These are phyloP conservation scores for Fusarium secorum DNA, from an alignment of 2,329 filamentous ascomycete genomes.

Conservation along the genomic window DNA sequence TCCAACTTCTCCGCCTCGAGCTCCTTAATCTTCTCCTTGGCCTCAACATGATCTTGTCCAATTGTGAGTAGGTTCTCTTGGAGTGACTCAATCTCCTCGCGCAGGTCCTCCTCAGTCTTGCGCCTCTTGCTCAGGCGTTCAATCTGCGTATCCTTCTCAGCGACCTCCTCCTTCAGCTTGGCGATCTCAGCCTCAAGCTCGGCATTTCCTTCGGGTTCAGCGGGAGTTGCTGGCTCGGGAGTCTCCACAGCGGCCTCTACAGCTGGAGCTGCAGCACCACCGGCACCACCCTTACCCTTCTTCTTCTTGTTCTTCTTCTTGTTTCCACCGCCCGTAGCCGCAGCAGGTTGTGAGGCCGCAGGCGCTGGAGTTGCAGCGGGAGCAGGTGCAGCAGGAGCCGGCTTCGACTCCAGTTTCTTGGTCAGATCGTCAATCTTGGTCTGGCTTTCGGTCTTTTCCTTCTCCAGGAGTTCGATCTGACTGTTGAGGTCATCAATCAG, in stretches of 20 bases:
- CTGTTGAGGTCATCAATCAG: slow-evolving; percentile 49
- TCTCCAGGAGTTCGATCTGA: slow-evolving; percentile 49
- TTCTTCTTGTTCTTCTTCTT: slow-evolving; percentile 84
- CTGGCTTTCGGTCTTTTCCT: slow-evolving; percentile 45
- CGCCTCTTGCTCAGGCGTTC: slow-evolving; percentile 73
- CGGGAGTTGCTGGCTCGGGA: slow-evolving; percentile 46
- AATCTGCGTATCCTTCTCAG: slow-evolving; percentile 76
- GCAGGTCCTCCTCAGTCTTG: slow-evolving; percentile 78
- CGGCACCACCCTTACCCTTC: slow-evolving; percentile 78
- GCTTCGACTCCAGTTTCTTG: slow-evolving; percentile 51
- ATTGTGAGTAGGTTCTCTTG: slow-evolving; percentile 81
- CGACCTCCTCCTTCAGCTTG: slow-evolving; percentile 61
- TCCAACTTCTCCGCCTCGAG: slow-evolving; percentile 73
- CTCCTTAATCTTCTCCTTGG: slow-evolving; percentile 78
- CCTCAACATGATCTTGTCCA: slow-evolving; percentile 83
- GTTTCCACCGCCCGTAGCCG: slow-evolving; percentile 44
- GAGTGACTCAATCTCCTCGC: slow-evolving; percentile 86
- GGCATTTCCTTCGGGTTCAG: slow-evolving; percentile 44
- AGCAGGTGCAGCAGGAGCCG: slow-evolving; percentile 17
- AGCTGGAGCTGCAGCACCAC: slow-evolving; percentile 47
- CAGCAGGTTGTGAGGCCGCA: slow-evolving; percentile 38
- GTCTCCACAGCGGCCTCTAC: slow-evolving; percentile 49
- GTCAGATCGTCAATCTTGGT: slow-evolving; percentile 52
- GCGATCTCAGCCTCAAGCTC: slow-evolving; percentile 59
- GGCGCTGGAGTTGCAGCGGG: slow-evolving; percentile 37